Evolutionary conservation across 352 stramenopile genomes (phyloP).

Genomic region (Thraustochytrium sp.): DNA sequence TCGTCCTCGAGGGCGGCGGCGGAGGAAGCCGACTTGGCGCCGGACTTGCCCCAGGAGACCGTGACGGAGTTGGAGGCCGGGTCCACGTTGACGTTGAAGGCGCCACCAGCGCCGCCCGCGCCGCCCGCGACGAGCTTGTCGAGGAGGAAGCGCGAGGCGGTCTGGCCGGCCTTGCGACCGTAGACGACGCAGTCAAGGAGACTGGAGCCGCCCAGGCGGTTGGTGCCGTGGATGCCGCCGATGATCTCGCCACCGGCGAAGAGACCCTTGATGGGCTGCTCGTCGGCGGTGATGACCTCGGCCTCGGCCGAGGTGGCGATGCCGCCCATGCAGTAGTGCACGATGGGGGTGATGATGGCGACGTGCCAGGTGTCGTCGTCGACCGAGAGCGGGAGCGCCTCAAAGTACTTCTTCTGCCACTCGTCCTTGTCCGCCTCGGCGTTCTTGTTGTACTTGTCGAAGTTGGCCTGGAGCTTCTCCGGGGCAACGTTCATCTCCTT

Average conservation of each 20-base stretch:
- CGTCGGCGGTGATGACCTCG: slow-evolving; percentile 36
- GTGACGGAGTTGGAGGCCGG: slow-evolving; percentile 28
- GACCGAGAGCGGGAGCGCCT: slow-evolving; percentile 11
- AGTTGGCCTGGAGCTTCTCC: slow-evolving; percentile 12
- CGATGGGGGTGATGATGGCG: slow-evolving; percentile 32
- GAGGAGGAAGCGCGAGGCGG: slow-evolving; percentile 47
- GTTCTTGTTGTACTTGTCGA: slow-evolving; percentile 39
- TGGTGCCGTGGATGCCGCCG: slow-evolving; percentile 82
- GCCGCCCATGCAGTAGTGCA: slow-evolving; percentile 46
- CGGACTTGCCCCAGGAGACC: background rate
- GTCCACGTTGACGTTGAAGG: slow-evolving; percentile 31
- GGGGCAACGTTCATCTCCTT: background rate
- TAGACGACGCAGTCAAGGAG: slow-evolving; percentile 85
- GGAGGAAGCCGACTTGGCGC: background rate
- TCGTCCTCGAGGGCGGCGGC: slow-evolving; percentile 16
- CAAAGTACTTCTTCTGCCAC: slow-evolving; percentile 45
- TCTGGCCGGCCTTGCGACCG: slow-evolving; percentile 64
- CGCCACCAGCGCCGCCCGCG: slow-evolving; percentile 1
- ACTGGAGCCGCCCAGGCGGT: slow-evolving; percentile 77
- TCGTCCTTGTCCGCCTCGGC: slow-evolving; percentile 29
- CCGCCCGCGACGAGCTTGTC: slow-evolving; percentile 30
- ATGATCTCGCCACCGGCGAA: slow-evolving; percentile 85
- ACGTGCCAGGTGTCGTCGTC: slow-evolving; percentile 38
- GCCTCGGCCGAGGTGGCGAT: background rate
- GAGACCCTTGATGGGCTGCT: slow-evolving; percentile 64